Conservation (phyloP, 495 filamentous ascomycete genomes). For the Penicillium flavigenum region DNA sequence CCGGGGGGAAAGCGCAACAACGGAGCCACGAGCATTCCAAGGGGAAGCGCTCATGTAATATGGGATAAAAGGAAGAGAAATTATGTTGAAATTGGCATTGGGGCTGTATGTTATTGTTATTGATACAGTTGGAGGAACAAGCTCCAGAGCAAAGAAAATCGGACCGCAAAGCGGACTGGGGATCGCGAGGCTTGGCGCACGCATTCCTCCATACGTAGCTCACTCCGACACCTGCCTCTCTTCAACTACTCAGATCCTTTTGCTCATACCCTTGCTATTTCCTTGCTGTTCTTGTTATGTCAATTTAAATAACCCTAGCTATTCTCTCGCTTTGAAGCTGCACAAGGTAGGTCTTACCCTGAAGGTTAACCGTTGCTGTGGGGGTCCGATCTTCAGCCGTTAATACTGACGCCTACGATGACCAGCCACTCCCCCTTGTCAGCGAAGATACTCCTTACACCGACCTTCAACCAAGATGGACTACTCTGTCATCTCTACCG, state of each 20-base stretch:
- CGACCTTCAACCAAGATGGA: conserved; percentile 59
- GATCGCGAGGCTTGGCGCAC: conserved; percentile 24
- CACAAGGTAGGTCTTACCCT: conserved; percentile 17
- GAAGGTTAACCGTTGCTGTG: conserved; percentile 25
- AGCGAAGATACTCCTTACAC: conserved; percentile 27
- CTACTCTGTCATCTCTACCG: conserved; percentile 73
- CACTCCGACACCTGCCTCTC: conserved; percentile 12
- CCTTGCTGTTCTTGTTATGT: conserved; percentile 13
- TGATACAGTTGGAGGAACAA: conserved; percentile 3
- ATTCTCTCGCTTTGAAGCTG: conserved; percentile 8
- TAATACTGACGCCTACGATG: conserved; percentile 31
- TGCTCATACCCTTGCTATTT: conserved; percentile 5
- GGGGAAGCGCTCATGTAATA: conserved; percentile 16
- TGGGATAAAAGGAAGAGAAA: conserved; percentile 4
- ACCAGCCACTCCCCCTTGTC: conserved; percentile 26
- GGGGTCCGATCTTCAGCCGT: conserved; percentile 26
- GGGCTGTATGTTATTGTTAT: background rate
- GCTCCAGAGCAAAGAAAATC: conserved; percentile 13
- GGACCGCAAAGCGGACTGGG: conserved; percentile 16
- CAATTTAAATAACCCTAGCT: conserved; percentile 7
- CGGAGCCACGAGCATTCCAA: conserved; percentile 38
- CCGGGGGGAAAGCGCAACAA: conserved; percentile 37
- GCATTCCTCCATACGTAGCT: conserved; percentile 23
- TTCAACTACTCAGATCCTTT: conserved; percentile 1
- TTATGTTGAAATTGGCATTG: conserved; percentile 20